Conservation (phyloP, 2,329 filamentous ascomycete genomes). For the Exophiala xenobiotica region DNA sequence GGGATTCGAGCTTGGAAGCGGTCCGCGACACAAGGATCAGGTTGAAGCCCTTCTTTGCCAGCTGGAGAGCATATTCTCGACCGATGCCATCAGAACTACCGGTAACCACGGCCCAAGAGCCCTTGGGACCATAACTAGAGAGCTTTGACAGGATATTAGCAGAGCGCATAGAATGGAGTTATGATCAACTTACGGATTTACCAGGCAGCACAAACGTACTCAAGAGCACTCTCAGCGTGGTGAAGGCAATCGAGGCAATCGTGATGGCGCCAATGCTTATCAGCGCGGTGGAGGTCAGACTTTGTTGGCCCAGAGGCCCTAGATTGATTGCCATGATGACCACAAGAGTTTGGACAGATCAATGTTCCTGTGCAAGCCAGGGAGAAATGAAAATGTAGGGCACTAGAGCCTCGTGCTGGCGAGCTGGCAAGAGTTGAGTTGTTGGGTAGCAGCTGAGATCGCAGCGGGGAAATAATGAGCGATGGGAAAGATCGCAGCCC, state of each 20-base stretch:
- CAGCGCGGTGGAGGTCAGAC: constrained; percentile 32
- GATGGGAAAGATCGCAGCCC: no score
- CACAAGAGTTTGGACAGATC: not conserved
- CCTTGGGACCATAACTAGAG: constrained; percentile 83
- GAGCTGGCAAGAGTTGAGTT: no score
- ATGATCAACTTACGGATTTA: constrained; percentile 43
- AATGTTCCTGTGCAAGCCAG: not conserved
- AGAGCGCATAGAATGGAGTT: not conserved
- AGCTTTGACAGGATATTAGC: constrained; percentile 58
- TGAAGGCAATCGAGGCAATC: constrained; percentile 57
- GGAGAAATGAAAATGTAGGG: not conserved
- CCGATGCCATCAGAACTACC: constrained; percentile 95
- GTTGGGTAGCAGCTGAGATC: no score
- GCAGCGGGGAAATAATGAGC: no score
- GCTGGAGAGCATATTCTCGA: constrained; percentile 90
- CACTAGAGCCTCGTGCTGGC: no score
- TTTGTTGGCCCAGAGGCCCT: constrained; percentile 27
- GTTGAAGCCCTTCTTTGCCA: constrained; percentile 91
- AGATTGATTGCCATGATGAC: constrained; percentile 24
- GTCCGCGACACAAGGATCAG: constrained; percentile 93
- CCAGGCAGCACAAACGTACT: constrained; percentile 66
- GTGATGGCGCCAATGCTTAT: constrained; percentile 58
- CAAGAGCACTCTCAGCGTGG: constrained; percentile 61
- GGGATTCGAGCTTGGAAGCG: constrained; percentile 78
- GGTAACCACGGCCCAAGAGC: constrained; percentile 91